These are phyloP conservation scores for Aspergillus egyptiacus DNA, from an alignment of 495 filamentous ascomycete genomes.

Conservation along the genomic window DNA sequence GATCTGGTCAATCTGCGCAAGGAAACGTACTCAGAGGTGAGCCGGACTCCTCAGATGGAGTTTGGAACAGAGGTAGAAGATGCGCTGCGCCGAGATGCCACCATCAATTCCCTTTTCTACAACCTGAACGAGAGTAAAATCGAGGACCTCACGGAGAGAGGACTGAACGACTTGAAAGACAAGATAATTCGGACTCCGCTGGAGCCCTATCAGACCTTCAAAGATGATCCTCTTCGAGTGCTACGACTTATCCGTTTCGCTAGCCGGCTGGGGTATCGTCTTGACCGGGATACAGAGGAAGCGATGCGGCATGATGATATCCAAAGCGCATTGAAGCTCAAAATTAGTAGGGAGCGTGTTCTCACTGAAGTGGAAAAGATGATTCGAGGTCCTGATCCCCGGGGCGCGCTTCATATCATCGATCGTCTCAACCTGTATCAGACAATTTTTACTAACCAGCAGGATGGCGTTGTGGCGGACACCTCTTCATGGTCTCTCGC, in stretches of 20 bases:
- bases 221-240: constrained; percentile 89
- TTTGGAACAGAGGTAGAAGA: constrained; percentile 91
- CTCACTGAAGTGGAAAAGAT: constrained; percentile 84
- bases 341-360: constrained; percentile 88
- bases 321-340: constrained; percentile 66
- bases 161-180: constrained; percentile 65
- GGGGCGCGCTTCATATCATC: constrained; percentile 61
- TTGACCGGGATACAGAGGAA: constrained; percentile 58
- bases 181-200: constrained; percentile 79
- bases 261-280: constrained; percentile 70
- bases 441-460: constrained; percentile 61
- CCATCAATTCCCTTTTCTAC: constrained; percentile 94
- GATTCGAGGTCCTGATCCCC: constrained; percentile 75
- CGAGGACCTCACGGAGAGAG: constrained; percentile 77
- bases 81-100: constrained; percentile 83
- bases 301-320: constrained; percentile 75
- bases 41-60: constrained; percentile 85
- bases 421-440: constrained; percentile 69
- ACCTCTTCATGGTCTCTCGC: constrained; percentile 36
- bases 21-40: constrained; percentile 80
- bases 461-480: constrained; percentile 43
- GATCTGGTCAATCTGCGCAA: constrained; percentile 93
- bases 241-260: constrained; percentile 86
- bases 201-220: constrained; percentile 87
- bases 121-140: constrained; percentile 69